A percentile compares a stretch with the other conserved stretches of the same genome.
Conservation (phyloP, 2,329 filamentous ascomycete species). For the Fusarium goolgardi region DNA sequence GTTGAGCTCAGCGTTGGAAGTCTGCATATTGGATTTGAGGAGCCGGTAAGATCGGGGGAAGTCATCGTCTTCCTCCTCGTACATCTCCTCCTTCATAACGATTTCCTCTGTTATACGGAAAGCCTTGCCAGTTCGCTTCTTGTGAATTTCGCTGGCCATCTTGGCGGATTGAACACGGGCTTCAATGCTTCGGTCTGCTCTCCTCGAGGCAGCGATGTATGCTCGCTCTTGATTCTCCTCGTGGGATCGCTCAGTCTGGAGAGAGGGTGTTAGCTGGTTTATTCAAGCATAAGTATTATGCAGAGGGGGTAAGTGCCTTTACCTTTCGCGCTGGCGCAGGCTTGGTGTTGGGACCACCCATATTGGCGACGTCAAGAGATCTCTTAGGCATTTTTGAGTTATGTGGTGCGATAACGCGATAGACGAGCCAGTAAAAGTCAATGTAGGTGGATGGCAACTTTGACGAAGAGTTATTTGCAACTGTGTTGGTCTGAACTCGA, state of each 20-base stretch:
- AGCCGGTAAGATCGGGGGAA: slow-evolving; percentile 73
- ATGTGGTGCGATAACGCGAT: not conserved
- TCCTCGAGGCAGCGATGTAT: slow-evolving; percentile 89
- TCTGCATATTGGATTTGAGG: slow-evolving; percentile 71
- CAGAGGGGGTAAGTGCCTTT: slow-evolving; percentile 14
- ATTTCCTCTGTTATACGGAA: slow-evolving; percentile 87
- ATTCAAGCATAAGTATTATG: not conserved
- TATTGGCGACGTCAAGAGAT: slow-evolving; percentile 48
- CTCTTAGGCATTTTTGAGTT: slow-evolving; percentile 54
- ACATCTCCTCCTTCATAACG: slow-evolving; percentile 93
- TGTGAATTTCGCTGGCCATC: slow-evolving; percentile 91
- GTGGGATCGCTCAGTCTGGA: slow-evolving; percentile 77
- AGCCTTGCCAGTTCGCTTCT: slow-evolving; percentile 83
- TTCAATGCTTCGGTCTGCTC: slow-evolving; percentile 87
- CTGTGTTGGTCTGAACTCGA: not conserved
- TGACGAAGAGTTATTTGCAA: not conserved
- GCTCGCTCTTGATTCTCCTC: slow-evolving; percentile 88
- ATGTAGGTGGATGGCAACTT: not conserved
- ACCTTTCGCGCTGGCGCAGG: slow-evolving; percentile 49
- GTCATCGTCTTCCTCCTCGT: slow-evolving; percentile 92
- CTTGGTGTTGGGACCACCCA: slow-evolving; percentile 47
- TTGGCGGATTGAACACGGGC: slow-evolving; percentile 88
- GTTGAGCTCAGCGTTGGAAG: slow-evolving; percentile 70
- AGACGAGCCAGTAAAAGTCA: not conserved
- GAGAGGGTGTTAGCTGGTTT: slow-evolving; percentile 1